Evolutionary conservation across 192 early-diverging fungal genomes (phyloP), one percentile per base, ranked within the genome.

Genomic region (Dimargaris verticillata): DNA sequence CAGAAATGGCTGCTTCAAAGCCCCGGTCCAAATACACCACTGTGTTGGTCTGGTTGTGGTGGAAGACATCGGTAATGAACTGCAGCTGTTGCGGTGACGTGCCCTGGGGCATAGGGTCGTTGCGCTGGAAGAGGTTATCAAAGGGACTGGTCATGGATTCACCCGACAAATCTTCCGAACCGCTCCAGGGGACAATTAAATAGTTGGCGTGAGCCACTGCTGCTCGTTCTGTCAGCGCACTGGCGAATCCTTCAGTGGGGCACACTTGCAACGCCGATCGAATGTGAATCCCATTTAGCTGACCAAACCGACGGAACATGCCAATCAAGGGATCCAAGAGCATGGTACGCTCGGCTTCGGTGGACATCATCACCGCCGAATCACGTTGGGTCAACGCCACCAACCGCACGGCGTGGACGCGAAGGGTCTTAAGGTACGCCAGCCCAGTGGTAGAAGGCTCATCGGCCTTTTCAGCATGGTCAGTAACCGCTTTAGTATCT

Each of bases 281-380:
- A 38, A 93, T 70, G 0, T 66, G 66, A 49, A 92, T 76, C 13
- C 78, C 73, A 68, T 81, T 85, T 13, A 93, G 71, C 33, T 76
- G 80, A 24, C 83, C 86, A 72, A 94, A 91, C 0, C 88, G 84
- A 2, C 87, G 70, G 68, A 96, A 84, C 44, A 92, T 84, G 38
- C 79, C 86, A 67, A 96, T 69, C 15, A 91, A 75, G 0, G 89
- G 79, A 62, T 94, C 93, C 10, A 70, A 68, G 5, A 74, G 70
- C 11, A 83, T 60, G 12, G 81, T 88, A 28, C 78, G 70, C 45
- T 71, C 73, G 0, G 72, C 68, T 54, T 92, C 85, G 20, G 78
- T 68, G n/a, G 82, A 82, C 66, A 82, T 76, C 80, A 96, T 84
- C 13, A 93, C 70, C 14, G 82, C 77, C 0, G 90, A 92, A 26